Conservation (phyloP, 352 stramenopile species). For the Pythium biforme region DNA sequence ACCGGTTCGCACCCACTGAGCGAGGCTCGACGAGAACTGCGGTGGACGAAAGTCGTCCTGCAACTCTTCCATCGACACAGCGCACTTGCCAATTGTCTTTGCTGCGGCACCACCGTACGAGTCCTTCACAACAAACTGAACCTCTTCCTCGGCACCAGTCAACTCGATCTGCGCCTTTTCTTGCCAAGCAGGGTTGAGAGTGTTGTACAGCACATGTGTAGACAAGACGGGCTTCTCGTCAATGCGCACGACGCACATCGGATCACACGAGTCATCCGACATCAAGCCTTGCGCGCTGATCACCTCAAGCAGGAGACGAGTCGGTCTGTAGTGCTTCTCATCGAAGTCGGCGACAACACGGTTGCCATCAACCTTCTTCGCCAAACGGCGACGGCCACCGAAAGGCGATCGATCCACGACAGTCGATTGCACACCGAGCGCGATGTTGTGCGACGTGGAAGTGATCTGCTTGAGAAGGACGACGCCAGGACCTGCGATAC, state of each 20-base stretch:
- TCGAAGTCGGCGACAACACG: conserved; percentile 70
- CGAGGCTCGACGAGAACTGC: conserved; percentile 68
- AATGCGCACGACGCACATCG: conserved; percentile 69
- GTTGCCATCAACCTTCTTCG: conserved; percentile 68
- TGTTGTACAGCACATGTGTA: conserved; percentile 84
- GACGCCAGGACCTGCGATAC: conserved; percentile 77
- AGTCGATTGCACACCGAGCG: conserved; percentile 75
- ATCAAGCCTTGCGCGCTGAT: conserved; percentile 69
- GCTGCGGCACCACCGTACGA: conserved; percentile 78
- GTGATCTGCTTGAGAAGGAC: conserved; percentile 82
- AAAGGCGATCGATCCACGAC: conserved; percentile 79
- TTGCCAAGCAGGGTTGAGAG: conserved; percentile 78
- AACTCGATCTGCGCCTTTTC: conserved; percentile 62
- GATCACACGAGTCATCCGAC: conserved; percentile 75
- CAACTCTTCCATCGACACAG: conserved; percentile 69
- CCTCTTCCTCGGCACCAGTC: conserved; percentile 50
- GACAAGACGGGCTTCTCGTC: conserved; percentile 67
- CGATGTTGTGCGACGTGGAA: conserved; percentile 80
- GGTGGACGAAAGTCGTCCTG: conserved; percentile 77
- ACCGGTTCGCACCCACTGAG: conserved; percentile 78
- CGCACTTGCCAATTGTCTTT: conserved; percentile 76
- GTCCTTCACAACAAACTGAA: conserved; percentile 84
- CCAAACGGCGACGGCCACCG: conserved; percentile 63
- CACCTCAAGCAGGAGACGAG: conserved; percentile 60
- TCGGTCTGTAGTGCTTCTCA: conserved; percentile 57